phyloP scores from a whole-genome alignment of 2,329 filamentous ascomycete genomes.

The Penicillium freii region DNA sequence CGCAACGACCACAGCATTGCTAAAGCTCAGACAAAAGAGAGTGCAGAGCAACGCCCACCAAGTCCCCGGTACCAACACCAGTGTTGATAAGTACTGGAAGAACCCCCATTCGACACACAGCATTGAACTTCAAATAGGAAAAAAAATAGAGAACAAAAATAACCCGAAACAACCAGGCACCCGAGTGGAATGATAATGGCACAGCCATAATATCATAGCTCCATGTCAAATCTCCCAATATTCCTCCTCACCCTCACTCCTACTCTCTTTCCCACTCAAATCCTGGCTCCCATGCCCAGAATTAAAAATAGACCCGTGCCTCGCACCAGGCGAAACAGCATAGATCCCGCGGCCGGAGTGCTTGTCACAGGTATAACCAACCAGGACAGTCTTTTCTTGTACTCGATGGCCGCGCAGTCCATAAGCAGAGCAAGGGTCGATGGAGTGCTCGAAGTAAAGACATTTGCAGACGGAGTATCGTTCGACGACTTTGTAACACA shows the following conservation, averaged over 20 bases:
- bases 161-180: neutral
- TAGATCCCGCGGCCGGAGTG: conserved; percentile 43
- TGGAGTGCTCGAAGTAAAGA: conserved; percentile 80
- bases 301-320: conserved; percentile 18
- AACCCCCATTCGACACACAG: neutral
- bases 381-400: conserved; percentile 72
- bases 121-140: neutral
- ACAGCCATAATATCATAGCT: neutral
- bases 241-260: neutral
- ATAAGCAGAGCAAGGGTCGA: conserved; percentile 77
- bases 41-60: neutral
- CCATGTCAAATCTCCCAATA: neutral
- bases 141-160: neutral
- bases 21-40: neutral
- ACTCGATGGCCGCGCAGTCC: conserved; percentile 70
- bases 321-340: conserved; percentile 5
- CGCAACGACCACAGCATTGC: neutral
- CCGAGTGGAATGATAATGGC: neutral
- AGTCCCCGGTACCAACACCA: neutral
- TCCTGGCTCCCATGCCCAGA: conserved; percentile 23
- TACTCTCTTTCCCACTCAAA: conserved; percentile 19
- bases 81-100: neutral
- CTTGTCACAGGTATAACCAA: conserved; percentile 72
- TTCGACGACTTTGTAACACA: conserved; percentile 88
- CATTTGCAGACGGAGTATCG: conserved; percentile 83